phyloP scores from a whole-genome alignment of 768 basidiomycete genomes.

The Neoboletus subvelutipes region DNA sequence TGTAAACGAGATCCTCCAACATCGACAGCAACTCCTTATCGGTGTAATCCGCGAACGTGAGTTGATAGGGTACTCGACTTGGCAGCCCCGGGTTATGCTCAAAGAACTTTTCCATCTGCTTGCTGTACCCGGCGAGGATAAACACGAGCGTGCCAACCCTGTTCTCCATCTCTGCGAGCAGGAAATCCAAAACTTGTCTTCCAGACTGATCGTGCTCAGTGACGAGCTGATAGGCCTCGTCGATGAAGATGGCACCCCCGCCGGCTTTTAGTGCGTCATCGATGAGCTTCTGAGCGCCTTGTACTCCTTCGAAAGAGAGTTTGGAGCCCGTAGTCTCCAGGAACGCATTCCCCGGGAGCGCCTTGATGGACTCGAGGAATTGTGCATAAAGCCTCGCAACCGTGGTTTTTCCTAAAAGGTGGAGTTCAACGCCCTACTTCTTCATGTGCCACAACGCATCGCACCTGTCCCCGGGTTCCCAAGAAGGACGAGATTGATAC shows the following conservation, averaged over 20 bases:
- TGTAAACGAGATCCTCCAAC: conserved; percentile 47
- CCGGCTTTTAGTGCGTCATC: conserved; percentile 51
- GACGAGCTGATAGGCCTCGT: conserved; percentile 73
- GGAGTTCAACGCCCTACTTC: neutral
- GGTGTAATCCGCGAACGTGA: conserved; percentile 63
- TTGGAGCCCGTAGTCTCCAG: conserved; percentile 64
- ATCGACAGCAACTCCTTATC: conserved; percentile 57
- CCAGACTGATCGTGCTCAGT: conserved; percentile 49
- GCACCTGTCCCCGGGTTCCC: conserved; percentile 77
- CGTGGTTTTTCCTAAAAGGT: conserved; percentile 60
- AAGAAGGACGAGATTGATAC: conserved; percentile 60
- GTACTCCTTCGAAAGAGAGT: conserved; percentile 58
- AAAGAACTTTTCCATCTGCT: conserved; percentile 76
- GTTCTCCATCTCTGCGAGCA: conserved; percentile 77
- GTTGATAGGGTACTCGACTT: conserved; percentile 62
- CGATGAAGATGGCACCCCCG: conserved; percentile 68
- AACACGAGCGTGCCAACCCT: conserved; percentile 63
- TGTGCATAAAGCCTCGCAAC: conserved; percentile 65
- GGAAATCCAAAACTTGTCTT: conserved; percentile 61
- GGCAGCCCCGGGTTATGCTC: conserved; percentile 70
- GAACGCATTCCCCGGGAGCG: conserved; percentile 54
- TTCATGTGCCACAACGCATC: conserved; percentile 3
- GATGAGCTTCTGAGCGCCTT: conserved; percentile 50
- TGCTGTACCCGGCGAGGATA: conserved; percentile 70
- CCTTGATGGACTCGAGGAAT: conserved; percentile 55